Evolutionary conservation across 306 rosid genomes (phyloP), one percentile per base, ranked within the genome.

Genomic region (Ceratonia siliqua): DNA sequence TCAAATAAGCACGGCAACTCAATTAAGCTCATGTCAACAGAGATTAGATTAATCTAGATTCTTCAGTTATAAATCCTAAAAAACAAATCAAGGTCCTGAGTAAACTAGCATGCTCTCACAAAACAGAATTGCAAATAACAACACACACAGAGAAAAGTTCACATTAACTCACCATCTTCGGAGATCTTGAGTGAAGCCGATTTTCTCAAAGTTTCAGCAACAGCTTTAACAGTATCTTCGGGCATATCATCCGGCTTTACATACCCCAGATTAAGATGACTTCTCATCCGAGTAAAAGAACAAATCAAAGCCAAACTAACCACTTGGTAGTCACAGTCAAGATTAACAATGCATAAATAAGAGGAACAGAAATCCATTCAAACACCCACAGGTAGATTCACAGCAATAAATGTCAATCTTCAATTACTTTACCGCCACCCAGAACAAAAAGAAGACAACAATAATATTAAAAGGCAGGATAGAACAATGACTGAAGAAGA

Each of bases 261-360:
- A 13, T 89, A 92, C 22, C 86, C 93, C 90, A 91, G 81, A 57
- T 74, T n/a, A n/a, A n/a, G n/a, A n/a, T n/a, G n/a, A n/a, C n/a
- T n/a, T n/a, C n/a, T n/a, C n/a, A n/a, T n/a, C n/a, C n/a, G n/a
- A n/a, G n/a, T n/a, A n/a, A n/a, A n/a, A n/a, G n/a, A n/a, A n/a
- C n/a, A 93, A 75, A 93, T 82, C 77, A 93, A 71, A 50, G 90
- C 87, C 91, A 93, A 79, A 79, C 84, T 82, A 63, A 93, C 83
- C 96, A 91, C 96, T 92, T 76, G 57, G 74, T 27, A 1, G 1
- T 49, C 61, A 43, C 35, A 22, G 89, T 92, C 78, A 89, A 92
- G 96, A 61, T 46, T 77, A 82, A 80, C 84, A 24, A 68, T 41
- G 57, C 14, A 41, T 8, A 41, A 8, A 8, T 15, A 41, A 41